A percentile compares a stretch with the other conserved stretches of the same genome.
Evolutionary conservation across 108 stramenopile species (phyloP).

Genomic region (Epithemia pelagica): DNA sequence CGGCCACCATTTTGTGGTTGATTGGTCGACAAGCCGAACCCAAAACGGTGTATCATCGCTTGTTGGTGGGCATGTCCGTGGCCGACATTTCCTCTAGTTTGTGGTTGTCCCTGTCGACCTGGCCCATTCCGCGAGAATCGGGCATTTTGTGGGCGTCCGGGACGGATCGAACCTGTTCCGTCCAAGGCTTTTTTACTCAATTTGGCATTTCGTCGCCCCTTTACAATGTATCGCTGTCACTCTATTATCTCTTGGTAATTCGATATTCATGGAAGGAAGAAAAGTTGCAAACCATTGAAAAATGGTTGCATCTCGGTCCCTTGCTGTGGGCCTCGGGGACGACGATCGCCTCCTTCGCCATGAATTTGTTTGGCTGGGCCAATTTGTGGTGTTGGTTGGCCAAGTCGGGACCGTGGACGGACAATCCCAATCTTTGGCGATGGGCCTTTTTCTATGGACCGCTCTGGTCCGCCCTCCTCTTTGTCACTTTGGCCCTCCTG

Average conservation of each 20-base stretch:
- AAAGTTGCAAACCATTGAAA: constrained; percentile 12
- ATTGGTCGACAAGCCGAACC: not conserved
- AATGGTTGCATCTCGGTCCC: constrained; percentile 12
- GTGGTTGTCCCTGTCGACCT: constrained; percentile 13
- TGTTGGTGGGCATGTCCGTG: constrained; percentile 21
- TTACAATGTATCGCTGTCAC: constrained; percentile 21
- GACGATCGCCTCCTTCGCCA: constrained; percentile 9
- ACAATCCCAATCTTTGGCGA: constrained; percentile 16
- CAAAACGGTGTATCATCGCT: constrained; percentile 21
- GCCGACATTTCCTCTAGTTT: constrained; percentile 15
- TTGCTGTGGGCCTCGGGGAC: constrained; percentile 19
- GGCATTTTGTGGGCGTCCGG: constrained; percentile 2
- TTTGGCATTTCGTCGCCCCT: constrained; percentile 18
- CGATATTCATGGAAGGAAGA: constrained; percentile 27
- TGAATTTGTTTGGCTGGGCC: constrained; percentile 17
- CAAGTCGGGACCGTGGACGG: too few relatives aligned
- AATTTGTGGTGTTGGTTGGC: constrained; percentile 26
- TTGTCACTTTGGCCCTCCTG: not conserved
- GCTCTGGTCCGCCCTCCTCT: constrained; percentile 18
- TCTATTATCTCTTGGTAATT: constrained; percentile 37
- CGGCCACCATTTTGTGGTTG: not conserved
- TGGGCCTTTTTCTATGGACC: constrained; percentile 38
- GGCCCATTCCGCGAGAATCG: constrained; percentile 14
- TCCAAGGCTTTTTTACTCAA: constrained; percentile 41
- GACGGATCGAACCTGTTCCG: constrained; percentile 17